Evolutionary conservation across 352 stramenopile species (phyloP), one percentile per base, ranked within the genome.

Genomic region (Globisporangium recalcitrans): DNA sequence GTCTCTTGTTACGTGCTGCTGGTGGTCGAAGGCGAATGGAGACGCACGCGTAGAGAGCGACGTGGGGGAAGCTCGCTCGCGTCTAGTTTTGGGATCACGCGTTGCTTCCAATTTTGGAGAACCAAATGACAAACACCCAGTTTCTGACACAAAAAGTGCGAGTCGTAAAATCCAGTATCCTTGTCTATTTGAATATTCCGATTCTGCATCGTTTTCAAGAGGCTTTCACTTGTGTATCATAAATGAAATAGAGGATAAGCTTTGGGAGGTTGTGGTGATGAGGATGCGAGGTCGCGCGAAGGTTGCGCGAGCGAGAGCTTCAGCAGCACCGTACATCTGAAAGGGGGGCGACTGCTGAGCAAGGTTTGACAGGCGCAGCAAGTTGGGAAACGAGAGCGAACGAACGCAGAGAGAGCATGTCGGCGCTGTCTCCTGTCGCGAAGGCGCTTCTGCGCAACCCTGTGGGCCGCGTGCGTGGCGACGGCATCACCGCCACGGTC

Each of bases 401-500:
- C 36, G 27, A 19, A n/a, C n/a, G n/a, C n/a, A n/a, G n/a, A 34
- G 29, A 24, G 44, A 70, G 22, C 58, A 93, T 93, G 84, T 95
- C 86, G 75, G 77, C 78, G 65, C 74, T 95, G 64, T 91, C 84
- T 69, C 81, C 86, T 51, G 81, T 92, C 56, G 74, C 81, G 58
- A 84, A 80, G 64, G 84, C 86, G 63, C 59, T 84, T 62, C 72
- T 95, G 70, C 85, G 85, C 69, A 78, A 90, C 74, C 83, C 87
- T 40, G 70, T 78, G 47, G 88, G 88, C 36, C 84, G 91, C 62
- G 73, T 79, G 46, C 74, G 79, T 63, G 81, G 74, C 61, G 71
- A 92, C 60, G 91, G 88, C 38, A 78, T 98, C 64, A 97, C 90
- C n/a, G 91, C 96, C 51, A 87, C 93, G 5, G 84, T 99, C 54